A percentile compares a stretch with the other conserved stretches of the same genome.
These are phyloP conservation scores for Diospyros lotus DNA, from an alignment of 148 eudicot species.

Conservation along the genomic window DNA sequence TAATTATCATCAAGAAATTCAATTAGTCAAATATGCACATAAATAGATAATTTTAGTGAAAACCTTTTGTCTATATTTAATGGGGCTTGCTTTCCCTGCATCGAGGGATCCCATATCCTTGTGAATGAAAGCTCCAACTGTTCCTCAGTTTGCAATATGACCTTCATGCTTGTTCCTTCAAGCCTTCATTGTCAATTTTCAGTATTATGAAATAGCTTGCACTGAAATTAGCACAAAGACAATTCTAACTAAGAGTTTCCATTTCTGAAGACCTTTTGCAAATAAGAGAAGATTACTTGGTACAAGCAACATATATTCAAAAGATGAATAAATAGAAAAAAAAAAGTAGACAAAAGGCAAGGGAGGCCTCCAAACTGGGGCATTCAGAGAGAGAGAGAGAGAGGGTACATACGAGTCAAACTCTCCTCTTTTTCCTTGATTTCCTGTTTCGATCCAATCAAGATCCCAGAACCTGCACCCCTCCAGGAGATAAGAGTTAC, in stretches of 20 bases:
- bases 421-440: conserved; percentile 55
- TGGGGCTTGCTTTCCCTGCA: conserved; percentile 50
- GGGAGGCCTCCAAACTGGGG: too few relatives aligned
- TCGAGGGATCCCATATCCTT: conserved; percentile 63
- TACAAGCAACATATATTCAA: too few relatives aligned
- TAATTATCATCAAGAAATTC: too few relatives aligned
- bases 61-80: conserved; percentile 67
- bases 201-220: not conserved
- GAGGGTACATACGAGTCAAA: conserved; percentile 43
- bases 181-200: conserved; percentile 29
- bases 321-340: too few relatives aligned
- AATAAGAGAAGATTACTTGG: not conserved
- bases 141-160: conserved; percentile 48
- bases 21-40: not conserved
- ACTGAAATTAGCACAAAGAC: not conserved
- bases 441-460: conserved; percentile 62
- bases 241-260: not conserved
- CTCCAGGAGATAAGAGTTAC: not conserved
- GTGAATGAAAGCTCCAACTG: conserved; percentile 66
- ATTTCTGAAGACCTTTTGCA: not conserved
- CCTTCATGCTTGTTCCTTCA: conserved; percentile 42
- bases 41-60: not conserved
- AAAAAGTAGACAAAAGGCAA: too few relatives aligned
- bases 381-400: not conserved
- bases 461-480: conserved; percentile 66